phyloP scores from a whole-genome alignment of 768 basidiomycete species.

The Chalciporus piperatus region DNA sequence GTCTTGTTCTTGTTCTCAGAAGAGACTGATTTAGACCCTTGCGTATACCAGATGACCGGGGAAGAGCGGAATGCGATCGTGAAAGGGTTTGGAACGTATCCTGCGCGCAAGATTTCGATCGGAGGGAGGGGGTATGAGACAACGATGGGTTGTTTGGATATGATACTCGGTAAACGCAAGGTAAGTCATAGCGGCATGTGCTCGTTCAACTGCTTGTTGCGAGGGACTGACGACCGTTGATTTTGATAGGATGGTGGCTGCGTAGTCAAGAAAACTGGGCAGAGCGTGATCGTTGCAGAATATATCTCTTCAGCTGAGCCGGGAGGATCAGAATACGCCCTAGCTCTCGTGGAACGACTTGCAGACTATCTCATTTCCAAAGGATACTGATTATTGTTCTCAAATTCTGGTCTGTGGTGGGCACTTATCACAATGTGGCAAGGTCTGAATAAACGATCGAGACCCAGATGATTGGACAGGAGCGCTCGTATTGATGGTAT shows the following conservation, averaged over 20 bases:
- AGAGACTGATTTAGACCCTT: background rate
- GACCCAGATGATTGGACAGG: background rate
- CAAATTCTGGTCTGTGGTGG: background rate
- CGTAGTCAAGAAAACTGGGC: constrained; percentile 26
- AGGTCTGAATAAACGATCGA: too few species aligned
- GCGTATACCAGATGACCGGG: constrained; percentile 23
- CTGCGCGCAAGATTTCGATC: constrained; percentile 20
- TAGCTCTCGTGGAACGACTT: constrained; percentile 21
- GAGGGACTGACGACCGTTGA: background rate
- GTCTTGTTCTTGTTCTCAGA: background rate
- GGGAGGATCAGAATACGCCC: constrained; percentile 1
- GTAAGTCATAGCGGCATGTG: background rate
- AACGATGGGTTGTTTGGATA: constrained; percentile 27
- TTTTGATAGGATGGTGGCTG: constrained; percentile 19
- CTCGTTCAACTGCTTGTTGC: background rate
- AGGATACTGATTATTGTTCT: constrained; percentile 17
- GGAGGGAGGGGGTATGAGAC: constrained; percentile 23
- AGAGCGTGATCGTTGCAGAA: constrained; percentile 26
- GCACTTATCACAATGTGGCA: background rate
- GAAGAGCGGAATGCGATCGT: constrained; percentile 19
- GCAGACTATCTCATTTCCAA: constrained; percentile 23
- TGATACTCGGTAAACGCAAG: constrained; percentile 25
- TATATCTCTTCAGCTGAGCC: constrained; percentile 9
- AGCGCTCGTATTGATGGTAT: background rate
- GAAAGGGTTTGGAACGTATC: constrained; percentile 18